Base-by-base conservation (phyloP, 2,329 filamentous ascomycete species). In the Albifimbria verrucaria region DNA sequence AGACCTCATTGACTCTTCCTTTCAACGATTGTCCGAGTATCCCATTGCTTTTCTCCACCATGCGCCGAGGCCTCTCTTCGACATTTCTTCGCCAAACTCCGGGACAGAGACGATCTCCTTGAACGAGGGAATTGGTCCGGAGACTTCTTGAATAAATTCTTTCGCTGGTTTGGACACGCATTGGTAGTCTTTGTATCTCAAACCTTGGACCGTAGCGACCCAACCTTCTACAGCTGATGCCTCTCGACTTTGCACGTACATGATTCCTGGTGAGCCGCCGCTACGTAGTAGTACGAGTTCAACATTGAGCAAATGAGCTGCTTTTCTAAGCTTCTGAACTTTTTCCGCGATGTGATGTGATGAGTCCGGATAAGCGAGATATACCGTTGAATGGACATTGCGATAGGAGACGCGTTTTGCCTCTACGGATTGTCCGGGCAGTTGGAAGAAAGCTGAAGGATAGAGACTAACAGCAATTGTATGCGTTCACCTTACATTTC, bases 301-400 rank as follows among this genome's bases (percentile, higher is more conserved):
- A 49, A 86, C 80, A 52, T 83, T 72, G 58, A 81, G 74, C 46
- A 80, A 75, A 26, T 81, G 76, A 7, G 86, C 84, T 3, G 82
- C 79, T 67, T 88, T 87, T 49, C 77, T 82, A 21, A 92, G 77
- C 52, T 70, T 71, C 7, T 73, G 70, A 1, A 80, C 70, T 65
- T 92, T 92, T 90, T 91, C 58, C 88, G 85, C 0, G 87, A 91
- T 4, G 88, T 92, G 64, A 92, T 91, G 68, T 92, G 89, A 61
- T 92, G 89, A 0, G 89, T 92, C 50, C 87, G 82, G 55, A 92
- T 89, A 45, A 92, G 74, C 6, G 32, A 39, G 32, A 39, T 15
- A 12, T 39, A 39, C 18, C 32, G 32, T n/a, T 39, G 32, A 12
- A n/a, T 15, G 11, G 15, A 17, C 32, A 39, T 39, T n/a, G 15